Conservation (phyloP, 2,329 filamentous ascomycete genomes). For the Periconia sp. region DNA sequence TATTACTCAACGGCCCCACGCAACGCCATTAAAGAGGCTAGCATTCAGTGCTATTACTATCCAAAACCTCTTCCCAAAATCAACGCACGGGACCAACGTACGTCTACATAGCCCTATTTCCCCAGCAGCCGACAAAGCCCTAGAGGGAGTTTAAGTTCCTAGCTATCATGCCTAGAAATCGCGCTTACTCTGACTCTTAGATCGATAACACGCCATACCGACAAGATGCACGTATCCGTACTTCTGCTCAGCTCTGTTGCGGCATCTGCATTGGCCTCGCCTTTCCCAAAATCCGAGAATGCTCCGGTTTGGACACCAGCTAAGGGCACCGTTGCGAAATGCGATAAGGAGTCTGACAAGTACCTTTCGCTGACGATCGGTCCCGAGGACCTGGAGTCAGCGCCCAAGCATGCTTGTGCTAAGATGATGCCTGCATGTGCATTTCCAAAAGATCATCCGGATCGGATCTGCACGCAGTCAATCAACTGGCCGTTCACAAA, state of each 20-base stretch:
- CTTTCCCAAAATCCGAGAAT: conserved; percentile 12
- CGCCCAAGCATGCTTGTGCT: conserved; percentile 33
- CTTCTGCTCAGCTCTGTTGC: conserved; percentile 20
- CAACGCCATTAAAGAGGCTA: not conserved
- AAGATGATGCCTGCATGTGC: conserved; percentile 36
- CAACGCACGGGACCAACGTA: too few species aligned
- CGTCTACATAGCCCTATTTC: too few species aligned
- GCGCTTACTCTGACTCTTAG: not conserved
- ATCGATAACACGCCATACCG: too few species aligned
- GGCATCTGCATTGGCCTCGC: conserved; percentile 20
- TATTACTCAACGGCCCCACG: not conserved
- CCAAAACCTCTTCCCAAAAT: too few species aligned
- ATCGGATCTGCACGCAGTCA: conserved; percentile 23
- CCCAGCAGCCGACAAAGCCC: too few species aligned
- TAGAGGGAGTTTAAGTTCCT: conserved; percentile 4
- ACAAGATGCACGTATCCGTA: conserved; percentile 20
- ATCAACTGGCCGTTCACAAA: conserved; percentile 24
- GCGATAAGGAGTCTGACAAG: conserved; percentile 25
- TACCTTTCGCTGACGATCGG: conserved; percentile 26
- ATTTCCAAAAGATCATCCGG: conserved; percentile 20
- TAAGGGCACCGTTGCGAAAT: conserved; percentile 18
- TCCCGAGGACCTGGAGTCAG: conserved; percentile 20
- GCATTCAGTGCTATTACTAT: not conserved
- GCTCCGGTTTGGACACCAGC: conserved; percentile 22
- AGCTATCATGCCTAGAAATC: not conserved